Evolutionary conservation across 352 stramenopile species (phyloP), one percentile per base, ranked within the genome.

Genomic region (Phytophthora fragariae): DNA sequence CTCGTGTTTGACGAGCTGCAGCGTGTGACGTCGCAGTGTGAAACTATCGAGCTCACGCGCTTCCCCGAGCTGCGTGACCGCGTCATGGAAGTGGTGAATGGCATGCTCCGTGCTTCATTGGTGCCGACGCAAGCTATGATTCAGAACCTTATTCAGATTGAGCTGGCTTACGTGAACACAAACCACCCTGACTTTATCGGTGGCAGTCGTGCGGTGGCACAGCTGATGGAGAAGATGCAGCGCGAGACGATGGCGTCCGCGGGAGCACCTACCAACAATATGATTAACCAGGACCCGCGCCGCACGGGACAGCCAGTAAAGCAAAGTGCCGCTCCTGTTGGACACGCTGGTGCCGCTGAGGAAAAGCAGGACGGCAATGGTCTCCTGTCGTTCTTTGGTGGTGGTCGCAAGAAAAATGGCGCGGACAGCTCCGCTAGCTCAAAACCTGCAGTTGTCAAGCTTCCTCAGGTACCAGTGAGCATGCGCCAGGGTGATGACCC

Each of bases 111-210:
- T n/a, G 79, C 82, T 24, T 96, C 87, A 50, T 81, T 96, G 39
- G 59, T 84, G 12, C 89, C 90, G 12, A 96, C 90, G 57, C 90
- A 97, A 70, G 60, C 82, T 17, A 99, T 99, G 97, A 98, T 99
- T 63, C 89, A 92, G 27, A 99, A 99, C 77, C 80, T 99, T 17
- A 98, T 99, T 62, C 95, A 98, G 72, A 98, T 99, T 70, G 98
- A 99, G 85, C 79, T 99, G 65, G 97, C 98, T 8, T 99, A 99
- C 81, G 98, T 99, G 71, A 99, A 99, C 86, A 99, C 98, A 21
- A 99, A 98, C 77, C 98, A 99, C 84, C 98, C 98, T 8, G 98
- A 99, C 75, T 99, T 99, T 62, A 99, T 99, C 65, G 98, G 97
- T 57, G 98, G 97, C 46, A 98, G 93, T 68, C 84, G 91, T 12